Evolutionary conservation across 2,329 filamentous ascomycete species (phyloP).

Genomic region (Alternaria ethzedia): DNA sequence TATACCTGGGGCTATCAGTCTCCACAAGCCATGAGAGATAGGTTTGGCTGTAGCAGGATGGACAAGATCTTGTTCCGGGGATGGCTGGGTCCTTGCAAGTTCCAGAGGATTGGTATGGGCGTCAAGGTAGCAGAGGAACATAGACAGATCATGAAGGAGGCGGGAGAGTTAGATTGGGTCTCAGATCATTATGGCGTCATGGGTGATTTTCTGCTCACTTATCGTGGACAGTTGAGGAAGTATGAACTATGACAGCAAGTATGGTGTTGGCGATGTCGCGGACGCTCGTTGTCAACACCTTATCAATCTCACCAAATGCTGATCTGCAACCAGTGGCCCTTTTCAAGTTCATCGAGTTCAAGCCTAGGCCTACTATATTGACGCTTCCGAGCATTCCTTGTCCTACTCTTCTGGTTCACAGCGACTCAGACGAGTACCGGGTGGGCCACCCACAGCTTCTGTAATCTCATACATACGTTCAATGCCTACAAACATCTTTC

Average conservation of each 20-base stretch:
- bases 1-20: slow-evolving; percentile 67
- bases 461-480: not conserved
- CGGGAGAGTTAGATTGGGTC: slow-evolving; percentile 55
- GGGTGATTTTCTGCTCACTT: slow-evolving; percentile 33
- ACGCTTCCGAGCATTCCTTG: not conserved
- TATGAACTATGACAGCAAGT: not conserved
- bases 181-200: slow-evolving; percentile 59
- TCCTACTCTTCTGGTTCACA: not conserved
- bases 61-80: slow-evolving; percentile 62
- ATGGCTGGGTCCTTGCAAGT: slow-evolving; percentile 32
- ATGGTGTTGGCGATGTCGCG: not conserved
- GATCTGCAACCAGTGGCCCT: not conserved
- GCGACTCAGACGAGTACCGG: not conserved
- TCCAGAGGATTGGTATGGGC: slow-evolving; percentile 58
- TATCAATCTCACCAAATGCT: not conserved
- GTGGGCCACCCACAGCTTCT: not conserved
- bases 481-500: not conserved
- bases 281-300: not conserved
- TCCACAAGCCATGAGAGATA: slow-evolving; percentile 47
- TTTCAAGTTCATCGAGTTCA: not conserved
- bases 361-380: not conserved
- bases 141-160: slow-evolving; percentile 30
- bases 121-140: slow-evolving; percentile 51
- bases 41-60: slow-evolving; percentile 61
- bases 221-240: not conserved